phyloP scores from a whole-genome alignment of 164 flowering plant species.

The Berberis thunbergii region DNA sequence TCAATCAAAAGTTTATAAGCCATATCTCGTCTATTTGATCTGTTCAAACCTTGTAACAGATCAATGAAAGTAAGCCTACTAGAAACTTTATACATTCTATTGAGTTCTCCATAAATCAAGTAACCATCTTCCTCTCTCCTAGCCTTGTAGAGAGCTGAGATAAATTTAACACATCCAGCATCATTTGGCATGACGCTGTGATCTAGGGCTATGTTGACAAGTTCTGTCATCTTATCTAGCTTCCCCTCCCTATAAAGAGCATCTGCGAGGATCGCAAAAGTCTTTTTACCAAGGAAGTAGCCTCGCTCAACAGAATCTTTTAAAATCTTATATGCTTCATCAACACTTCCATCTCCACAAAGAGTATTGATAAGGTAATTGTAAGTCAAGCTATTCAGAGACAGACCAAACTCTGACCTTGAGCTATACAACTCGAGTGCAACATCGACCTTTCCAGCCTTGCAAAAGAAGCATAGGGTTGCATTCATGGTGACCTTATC shows the following conservation, averaged over 20 bases:
- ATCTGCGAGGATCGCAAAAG: slow-evolving; percentile 48
- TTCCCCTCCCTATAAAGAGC: slow-evolving; percentile 51
- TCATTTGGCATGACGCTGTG: slow-evolving; percentile 26
- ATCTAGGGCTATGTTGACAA: slow-evolving; percentile 33
- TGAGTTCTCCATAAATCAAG: not conserved
- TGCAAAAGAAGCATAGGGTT: slow-evolving; percentile 66
- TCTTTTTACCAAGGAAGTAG: slow-evolving; percentile 43
- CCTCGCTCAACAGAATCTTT: slow-evolving; percentile 44
- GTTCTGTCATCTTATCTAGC: slow-evolving; percentile 56
- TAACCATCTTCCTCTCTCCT: not conserved
- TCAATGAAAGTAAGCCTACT: not conserved
- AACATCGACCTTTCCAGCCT: slow-evolving; percentile 71
- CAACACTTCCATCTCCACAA: slow-evolving; percentile 1
- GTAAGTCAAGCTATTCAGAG: slow-evolving; percentile 45
- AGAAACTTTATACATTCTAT: not conserved
- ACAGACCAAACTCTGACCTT: slow-evolving; percentile 41
- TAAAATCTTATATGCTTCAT: slow-evolving; percentile 51
- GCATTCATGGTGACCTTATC: slow-evolving; percentile 68
- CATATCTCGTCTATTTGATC: not conserved
- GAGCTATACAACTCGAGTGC: slow-evolving; percentile 54
- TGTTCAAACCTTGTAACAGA: not conserved
- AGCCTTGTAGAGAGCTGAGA: slow-evolving; percentile 12
- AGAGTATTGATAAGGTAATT: slow-evolving; percentile 48
- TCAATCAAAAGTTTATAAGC: not conserved
- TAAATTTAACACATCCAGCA: slow-evolving; percentile 30